Base-by-base conservation (phyloP, 441 rosid species). In the Adansonia rubrostipa region DNA sequence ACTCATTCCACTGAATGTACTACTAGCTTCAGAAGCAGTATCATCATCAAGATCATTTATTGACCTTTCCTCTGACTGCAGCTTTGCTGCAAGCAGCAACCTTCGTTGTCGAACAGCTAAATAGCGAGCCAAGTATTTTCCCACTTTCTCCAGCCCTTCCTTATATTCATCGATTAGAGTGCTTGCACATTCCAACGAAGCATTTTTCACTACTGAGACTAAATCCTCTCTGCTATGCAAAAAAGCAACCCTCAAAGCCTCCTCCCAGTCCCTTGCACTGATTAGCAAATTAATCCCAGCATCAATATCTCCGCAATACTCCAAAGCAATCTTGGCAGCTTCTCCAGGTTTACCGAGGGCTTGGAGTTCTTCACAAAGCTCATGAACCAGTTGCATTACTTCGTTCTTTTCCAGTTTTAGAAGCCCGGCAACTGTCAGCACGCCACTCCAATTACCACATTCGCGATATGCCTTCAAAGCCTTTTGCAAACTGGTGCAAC, bases 31-130 rank as follows among this genome's bases (percentile, higher is more conserved):
- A 57, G 99, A 96, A 87, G 92, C 93, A 48, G 92, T 87, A 78
- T 96, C 99, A 77, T 92, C 93, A 62, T 94, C 98, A 63, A 92
- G 87, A 86, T 92, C 93, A 54, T 83, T 86, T 61, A 90, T 76
- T 24, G 91, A 84, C 14, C 83, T 90, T 65, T 91, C 97, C 84
- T 92, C 97, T 2, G 92, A 80, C 84, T 82, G 91, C 76, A 96
- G 93, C 88, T 94, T 94, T 40, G 95, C 99, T 73, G 92, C 97
- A 75, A 96, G 98, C 60, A 92, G 89, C 81, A 96, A 83, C 79
- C 97, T 89, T 86, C 97, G 87, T 82, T 96, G 99, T 72, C 99
- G 86, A 80, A 96, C 97, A 88, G 97, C 99, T 81, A 94, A 82
- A 88, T 94, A 94, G 71, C 98, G 93, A 84, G 98, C 85, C 92